Evolutionary conservation across 495 filamentous ascomycete genomes (phyloP).

Genomic region (Cercophora sp.): DNA sequence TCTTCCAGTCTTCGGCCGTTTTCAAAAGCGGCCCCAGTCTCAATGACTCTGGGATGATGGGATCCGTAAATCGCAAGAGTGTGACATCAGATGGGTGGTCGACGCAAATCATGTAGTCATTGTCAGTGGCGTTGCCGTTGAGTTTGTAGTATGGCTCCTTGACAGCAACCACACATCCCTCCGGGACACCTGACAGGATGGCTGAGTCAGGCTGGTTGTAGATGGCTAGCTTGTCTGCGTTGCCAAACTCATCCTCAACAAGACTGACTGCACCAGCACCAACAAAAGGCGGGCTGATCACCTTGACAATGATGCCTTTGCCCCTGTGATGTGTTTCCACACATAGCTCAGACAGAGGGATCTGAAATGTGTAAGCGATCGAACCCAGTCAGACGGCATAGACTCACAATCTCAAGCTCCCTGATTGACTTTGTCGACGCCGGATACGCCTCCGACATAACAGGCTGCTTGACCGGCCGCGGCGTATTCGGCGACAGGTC

Average conservation of each 20-base stretch:
- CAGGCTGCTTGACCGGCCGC: conserved; percentile 33
- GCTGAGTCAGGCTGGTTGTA: conserved; percentile 40
- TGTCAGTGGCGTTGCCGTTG: conserved; percentile 33
- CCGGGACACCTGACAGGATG: conserved; percentile 29
- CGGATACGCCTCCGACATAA: conserved; percentile 27
- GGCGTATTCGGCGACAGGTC: conserved; percentile 21
- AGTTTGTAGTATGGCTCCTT: conserved; percentile 53
- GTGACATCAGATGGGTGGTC: conserved; percentile 51
- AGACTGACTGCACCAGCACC: conserved; percentile 43
- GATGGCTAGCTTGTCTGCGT: conserved; percentile 44
- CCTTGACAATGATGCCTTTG: conserved; percentile 39
- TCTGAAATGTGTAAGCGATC: conserved; percentile 11
- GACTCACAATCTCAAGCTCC: conserved; percentile 30
- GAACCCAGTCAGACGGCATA: neutral
- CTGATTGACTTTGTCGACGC: conserved; percentile 30
- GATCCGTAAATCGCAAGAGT: conserved; percentile 20
- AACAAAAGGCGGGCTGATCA: conserved; percentile 35
- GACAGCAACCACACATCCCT: conserved; percentile 39
- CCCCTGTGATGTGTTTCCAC: conserved; percentile 52
- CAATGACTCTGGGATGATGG: conserved; percentile 28
- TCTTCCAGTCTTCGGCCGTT: conserved; percentile 31
- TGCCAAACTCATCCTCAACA: conserved; percentile 48
- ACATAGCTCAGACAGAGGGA: conserved; percentile 31
- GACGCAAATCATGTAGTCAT: conserved; percentile 45
- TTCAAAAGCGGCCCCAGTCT: conserved; percentile 25